Percentiles rank a stretch among this genome's conserved stretches.
Conservation (phyloP, 805 yeast species). For the Lachancea nothofagi region DNA sequence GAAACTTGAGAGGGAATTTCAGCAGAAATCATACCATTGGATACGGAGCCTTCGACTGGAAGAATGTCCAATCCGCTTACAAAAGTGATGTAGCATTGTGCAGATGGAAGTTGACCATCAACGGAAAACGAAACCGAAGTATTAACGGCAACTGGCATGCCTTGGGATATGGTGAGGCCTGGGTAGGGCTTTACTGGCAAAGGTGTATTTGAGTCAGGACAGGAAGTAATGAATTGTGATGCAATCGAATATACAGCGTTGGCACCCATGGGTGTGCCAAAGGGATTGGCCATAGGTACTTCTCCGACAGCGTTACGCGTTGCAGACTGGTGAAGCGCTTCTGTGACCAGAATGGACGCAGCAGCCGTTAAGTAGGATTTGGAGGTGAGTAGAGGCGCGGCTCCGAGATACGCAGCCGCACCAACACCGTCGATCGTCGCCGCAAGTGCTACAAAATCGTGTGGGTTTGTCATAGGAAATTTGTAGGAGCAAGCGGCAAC, state of each 20-base stretch:
- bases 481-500: conserved; percentile 8
- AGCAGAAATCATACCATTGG: conserved; percentile 1
- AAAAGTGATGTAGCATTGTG: conserved; percentile 3
- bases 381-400: conserved; percentile 6
- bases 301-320: conserved; percentile 7
- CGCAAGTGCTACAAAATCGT: conserved; percentile 4
- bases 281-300: conserved; percentile 11
- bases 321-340: conserved; percentile 9
- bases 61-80: conserved; percentile 6
- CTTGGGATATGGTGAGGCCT: conserved; percentile 3
- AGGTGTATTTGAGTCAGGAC: conserved; percentile 3
- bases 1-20: conserved; percentile 2
- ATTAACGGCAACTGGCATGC: conserved; percentile 6
- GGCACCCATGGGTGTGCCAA: conserved; percentile 6
- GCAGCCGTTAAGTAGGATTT: conserved; percentile 7
- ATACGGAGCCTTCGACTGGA: conserved; percentile 4
- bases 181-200: conserved; percentile 5
- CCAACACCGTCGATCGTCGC: conserved; percentile 9
- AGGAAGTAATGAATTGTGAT: conserved; percentile 4
- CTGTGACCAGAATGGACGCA: conserved; percentile 8
- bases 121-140: conserved; percentile 1
- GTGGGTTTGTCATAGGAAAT: conserved; percentile 1
- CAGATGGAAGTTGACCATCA: conserved; percentile 2
- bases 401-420: conserved; percentile 7
- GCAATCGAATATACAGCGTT: conserved; percentile 9